A percentile compares a stretch with the other conserved stretches of the same genome.
Conservation (phyloP, 1,284 basidiomycete species). For the Leccinum griseonigrum region DNA sequence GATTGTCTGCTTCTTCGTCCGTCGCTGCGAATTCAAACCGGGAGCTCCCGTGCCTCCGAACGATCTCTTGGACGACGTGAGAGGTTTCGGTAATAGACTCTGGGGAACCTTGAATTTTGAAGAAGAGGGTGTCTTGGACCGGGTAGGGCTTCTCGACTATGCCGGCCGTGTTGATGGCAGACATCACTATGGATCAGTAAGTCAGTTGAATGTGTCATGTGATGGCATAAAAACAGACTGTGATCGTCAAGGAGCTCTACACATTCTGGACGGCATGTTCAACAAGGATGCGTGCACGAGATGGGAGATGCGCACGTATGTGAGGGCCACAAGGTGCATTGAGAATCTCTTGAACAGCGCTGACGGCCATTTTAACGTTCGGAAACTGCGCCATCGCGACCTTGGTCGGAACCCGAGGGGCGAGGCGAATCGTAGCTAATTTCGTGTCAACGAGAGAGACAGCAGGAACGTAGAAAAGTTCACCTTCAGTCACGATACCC, state of each 20-base stretch:
- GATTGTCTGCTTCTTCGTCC: slow-evolving; percentile 71
- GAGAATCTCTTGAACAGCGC: slow-evolving; percentile 77
- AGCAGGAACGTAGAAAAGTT: not conserved
- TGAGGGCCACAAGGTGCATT: slow-evolving; percentile 60
- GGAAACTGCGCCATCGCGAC: slow-evolving; percentile 74
- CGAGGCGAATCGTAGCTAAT: slow-evolving; percentile 73
- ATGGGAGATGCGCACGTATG: slow-evolving; percentile 43
- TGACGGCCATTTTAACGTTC: slow-evolving; percentile 60
- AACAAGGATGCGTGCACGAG: slow-evolving; percentile 7
- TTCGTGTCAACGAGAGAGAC: slow-evolving; percentile 1
- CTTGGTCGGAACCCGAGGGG: slow-evolving; percentile 72
- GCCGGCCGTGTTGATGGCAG: slow-evolving; percentile 70
- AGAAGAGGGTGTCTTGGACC: slow-evolving; percentile 79
- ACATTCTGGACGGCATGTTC: slow-evolving; percentile 55
- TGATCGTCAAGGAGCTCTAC: slow-evolving; percentile 78
- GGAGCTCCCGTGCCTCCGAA: slow-evolving; percentile 64
- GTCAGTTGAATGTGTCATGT: not conserved
- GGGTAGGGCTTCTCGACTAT: slow-evolving; percentile 60
- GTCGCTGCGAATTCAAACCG: slow-evolving; percentile 77
- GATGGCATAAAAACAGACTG: slow-evolving; percentile 38
- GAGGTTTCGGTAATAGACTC: slow-evolving; percentile 63
- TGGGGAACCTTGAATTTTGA: slow-evolving; percentile 83
- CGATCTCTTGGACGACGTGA: slow-evolving; percentile 56
- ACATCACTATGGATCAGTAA: slow-evolving; percentile 55
- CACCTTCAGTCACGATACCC: slow-evolving; percentile 77